Evolutionary conservation across 2,329 filamentous ascomycete genomes (phyloP), one percentile per base, ranked within the genome.

Genomic region (Chaetomium globosum): DNA sequence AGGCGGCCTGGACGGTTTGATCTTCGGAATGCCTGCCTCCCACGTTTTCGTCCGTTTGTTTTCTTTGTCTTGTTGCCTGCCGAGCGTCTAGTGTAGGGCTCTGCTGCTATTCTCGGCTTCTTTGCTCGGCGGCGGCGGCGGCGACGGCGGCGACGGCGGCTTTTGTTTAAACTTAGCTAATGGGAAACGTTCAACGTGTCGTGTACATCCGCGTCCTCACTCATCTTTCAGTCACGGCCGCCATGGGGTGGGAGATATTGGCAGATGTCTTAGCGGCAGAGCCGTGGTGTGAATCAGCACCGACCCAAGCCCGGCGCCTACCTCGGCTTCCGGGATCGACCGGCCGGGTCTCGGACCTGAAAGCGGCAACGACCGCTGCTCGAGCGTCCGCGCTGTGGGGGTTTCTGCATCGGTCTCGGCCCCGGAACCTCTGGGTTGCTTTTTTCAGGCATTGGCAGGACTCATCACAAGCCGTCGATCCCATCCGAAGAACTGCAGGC

Each of bases 281-380:
- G 6, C 16, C 16, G 39, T 43, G 5, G 6, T 16, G 51, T 30
- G 23, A 53, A 19, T 54, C 39, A 43, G 7, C 39, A 7, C 16
- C 39, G 36, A 16, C 55, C 3, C 23, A 30, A 8, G 26, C 23
- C 55, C 56, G 39, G 26, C 26, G 39, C 56, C 26, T 36, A 21
- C 9, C 39, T 26, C 56, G 56, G 57, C 43, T 28, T 51, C 46
- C 56, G 43, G 57, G 57, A 51, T 59, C n/a, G n/a, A 28, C 43
- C 10, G 43, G 56, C 43, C 28, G 56, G 23, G 12, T 33, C 16
- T 28, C 56, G 43, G 23, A 43, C 16, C 56, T 28, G 4, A 26
- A 16, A 36, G 55, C 56, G 56, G 56, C 19, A 59, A 59, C 26
- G 56, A 43, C 56, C 39, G 55, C 23, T 58, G 23, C 16, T 16